Percentiles rank a stretch among this genome's conserved stretches.
Evolutionary conservation across 345 rosid genomes (phyloP).

Genomic region (Arabidopsis thaliana): DNA sequence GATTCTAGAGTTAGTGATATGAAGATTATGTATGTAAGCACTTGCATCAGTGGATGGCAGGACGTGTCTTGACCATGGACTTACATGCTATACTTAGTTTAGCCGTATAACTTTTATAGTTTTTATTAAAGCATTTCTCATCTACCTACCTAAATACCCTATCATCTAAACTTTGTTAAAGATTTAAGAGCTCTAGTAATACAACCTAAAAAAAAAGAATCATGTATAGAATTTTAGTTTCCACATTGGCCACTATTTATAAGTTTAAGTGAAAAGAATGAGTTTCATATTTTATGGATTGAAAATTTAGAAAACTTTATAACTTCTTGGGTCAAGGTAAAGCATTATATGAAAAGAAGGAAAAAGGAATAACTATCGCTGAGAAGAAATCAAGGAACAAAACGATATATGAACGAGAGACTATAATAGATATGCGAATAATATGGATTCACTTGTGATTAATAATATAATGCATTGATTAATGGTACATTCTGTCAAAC

Average conservation of each 20-base stretch:
- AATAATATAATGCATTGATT: conserved; percentile 31
- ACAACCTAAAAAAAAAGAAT: too few relatives aligned
- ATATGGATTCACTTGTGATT: conserved; percentile 29
- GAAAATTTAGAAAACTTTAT: too few relatives aligned
- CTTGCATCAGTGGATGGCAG: conserved; percentile 44
- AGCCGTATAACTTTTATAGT: conserved; percentile 30
- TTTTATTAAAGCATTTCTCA: conserved; percentile 34
- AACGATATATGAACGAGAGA: conserved; percentile 43
- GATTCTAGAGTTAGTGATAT: conserved; percentile 45
- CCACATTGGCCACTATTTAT: not conserved
- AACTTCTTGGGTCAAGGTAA: conserved; percentile 24
- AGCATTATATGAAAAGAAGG: conserved; percentile 35
- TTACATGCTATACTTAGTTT: conserved; percentile 21
- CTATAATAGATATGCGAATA: conserved; percentile 21
- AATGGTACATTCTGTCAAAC: conserved; percentile 46
- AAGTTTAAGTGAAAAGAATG: not conserved
- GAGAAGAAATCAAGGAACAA: conserved; percentile 49
- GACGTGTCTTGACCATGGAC: conserved; percentile 42
- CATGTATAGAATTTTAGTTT: too few relatives aligned
- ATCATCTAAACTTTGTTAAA: not conserved
- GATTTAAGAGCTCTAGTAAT: too few relatives aligned
- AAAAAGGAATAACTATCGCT: conserved; percentile 47
- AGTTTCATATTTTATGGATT: not conserved
- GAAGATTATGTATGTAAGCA: conserved; percentile 47
- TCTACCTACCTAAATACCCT: conserved; percentile 29